Evolutionary conservation across 352 stramenopile species (phyloP).

Genomic region (Pythium vanterpoolii): DNA sequence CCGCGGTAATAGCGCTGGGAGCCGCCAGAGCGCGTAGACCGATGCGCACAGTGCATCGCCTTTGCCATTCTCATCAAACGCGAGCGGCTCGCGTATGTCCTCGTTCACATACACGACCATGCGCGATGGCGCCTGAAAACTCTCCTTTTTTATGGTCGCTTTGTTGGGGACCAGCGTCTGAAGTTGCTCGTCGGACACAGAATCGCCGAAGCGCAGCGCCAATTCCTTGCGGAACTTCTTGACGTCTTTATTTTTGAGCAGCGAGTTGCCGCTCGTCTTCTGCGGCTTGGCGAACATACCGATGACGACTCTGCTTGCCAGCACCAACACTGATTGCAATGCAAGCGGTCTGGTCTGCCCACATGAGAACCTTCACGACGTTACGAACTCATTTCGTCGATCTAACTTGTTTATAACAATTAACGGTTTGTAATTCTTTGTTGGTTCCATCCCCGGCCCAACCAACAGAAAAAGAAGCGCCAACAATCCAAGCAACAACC

Average conservation of each 20-base stretch:
- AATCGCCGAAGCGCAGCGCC: constrained; percentile 26
- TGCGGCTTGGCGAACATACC: constrained; percentile 80
- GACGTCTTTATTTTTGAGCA: constrained; percentile 83
- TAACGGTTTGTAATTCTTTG: neutral
- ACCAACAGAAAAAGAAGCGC: constrained; percentile 15
- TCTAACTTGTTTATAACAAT: too few relatives aligned
- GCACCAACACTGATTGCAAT: neutral
- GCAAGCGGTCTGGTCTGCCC: too few relatives aligned
- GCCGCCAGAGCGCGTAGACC: constrained; percentile 70
- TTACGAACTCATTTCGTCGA: too few relatives aligned
- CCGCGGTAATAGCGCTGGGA: constrained; percentile 41
- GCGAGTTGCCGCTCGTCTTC: constrained; percentile 72
- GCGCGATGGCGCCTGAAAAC: constrained; percentile 70
- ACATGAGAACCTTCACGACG: too few relatives aligned
- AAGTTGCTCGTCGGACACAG: constrained; percentile 40
- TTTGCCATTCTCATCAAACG: constrained; percentile 75
- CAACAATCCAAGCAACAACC: neutral
- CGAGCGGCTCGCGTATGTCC: constrained; percentile 54
- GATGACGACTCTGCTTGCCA: neutral
- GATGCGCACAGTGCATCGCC: constrained; percentile 51
- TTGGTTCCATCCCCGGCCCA: neutral
- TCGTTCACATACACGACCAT: constrained; percentile 67
- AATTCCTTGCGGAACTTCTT: constrained; percentile 82
- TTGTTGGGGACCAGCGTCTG: constrained; percentile 36
- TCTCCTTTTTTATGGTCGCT: constrained; percentile 58